Evolutionary conservation across 73 alveolate genomes (phyloP), one percentile per base, ranked within the genome.

Genomic region (Stentor coeruleus): DNA sequence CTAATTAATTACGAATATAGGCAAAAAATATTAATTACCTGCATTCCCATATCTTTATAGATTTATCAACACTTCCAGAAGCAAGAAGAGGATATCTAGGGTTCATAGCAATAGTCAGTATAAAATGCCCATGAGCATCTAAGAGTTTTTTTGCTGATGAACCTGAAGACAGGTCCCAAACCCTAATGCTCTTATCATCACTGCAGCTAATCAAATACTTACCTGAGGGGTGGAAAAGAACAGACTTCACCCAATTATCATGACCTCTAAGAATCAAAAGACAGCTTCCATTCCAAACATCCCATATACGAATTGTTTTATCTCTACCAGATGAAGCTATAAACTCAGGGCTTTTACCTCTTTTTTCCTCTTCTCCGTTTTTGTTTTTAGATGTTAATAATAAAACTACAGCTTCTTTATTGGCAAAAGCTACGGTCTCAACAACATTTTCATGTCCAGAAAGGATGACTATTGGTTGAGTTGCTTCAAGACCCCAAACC

Each of bases 401-500:
- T 59, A 81, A 85, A 58, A 74, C 55, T 42, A 87, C 81, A 58
- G 85, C 82, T 26, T 73, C 91, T 49, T 86, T 91, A 37, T 82
- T 79, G 38, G 74, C 85, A 88, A 85, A 90, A 1, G 59, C 75
- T 42, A 90, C 91, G 42, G 81, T 58, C 87, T 90, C 95, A 31
- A 90, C 90, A 41, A 87, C 92, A 87, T 90, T 86, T 39, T 84
- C 89, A 88, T 90, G 96, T 3, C 95, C 95, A 86, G 82, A 66
- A 39, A 90, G 87, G 74, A 74, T 74, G 38, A 86, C 85, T 37
- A 60, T 60, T 36, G 81, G 82, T 38, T 84, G 84, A 37, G 81
- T 83, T 40, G 33, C 76, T 83, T 92, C 90, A 35, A 92, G 59
- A 74, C 86, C 82, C 99, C 99, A 95, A 3, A 93, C 86, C 58